Conservation (phyloP, 2,329 filamentous ascomycete species). For the Periconia macrospinosa region DNA sequence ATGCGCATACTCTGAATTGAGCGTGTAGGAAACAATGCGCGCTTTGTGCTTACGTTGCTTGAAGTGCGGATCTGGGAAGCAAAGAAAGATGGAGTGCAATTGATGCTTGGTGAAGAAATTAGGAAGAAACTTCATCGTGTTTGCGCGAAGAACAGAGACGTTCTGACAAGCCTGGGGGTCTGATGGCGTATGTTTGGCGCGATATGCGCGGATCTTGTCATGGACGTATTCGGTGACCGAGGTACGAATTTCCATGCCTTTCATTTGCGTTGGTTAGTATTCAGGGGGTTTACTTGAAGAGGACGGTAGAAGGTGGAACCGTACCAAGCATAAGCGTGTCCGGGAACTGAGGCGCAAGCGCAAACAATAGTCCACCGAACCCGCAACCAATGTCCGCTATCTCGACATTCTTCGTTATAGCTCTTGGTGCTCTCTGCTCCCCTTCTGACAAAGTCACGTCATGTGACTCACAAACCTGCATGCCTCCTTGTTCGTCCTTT, state of each 20-base stretch:
- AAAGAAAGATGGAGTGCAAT: constrained; percentile 91
- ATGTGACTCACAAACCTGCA: constrained; percentile 20
- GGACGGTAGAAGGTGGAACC: constrained; percentile 25
- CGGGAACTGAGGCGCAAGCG: constrained; percentile 78
- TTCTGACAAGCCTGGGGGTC: constrained; percentile 71
- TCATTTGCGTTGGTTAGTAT: not conserved
- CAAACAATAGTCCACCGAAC: constrained; percentile 88
- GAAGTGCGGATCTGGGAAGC: constrained; percentile 98
- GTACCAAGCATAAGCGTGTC: constrained; percentile 79
- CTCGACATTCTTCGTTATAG: constrained; percentile 72
- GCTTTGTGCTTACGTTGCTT: constrained; percentile 97
- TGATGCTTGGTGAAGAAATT: constrained; percentile 88
- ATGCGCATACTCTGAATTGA: constrained; percentile 93
- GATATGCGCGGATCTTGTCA: constrained; percentile 80
- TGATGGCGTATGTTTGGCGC: constrained; percentile 59
- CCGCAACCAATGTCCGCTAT: constrained; percentile 97
- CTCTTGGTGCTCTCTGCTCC: constrained; percentile 15
- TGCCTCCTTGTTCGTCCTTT: constrained; percentile 17
- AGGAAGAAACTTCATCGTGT: constrained; percentile 99
- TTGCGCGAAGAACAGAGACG: constrained; percentile 83
- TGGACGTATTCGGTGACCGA: constrained; percentile 90
- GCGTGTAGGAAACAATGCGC: constrained; percentile 82
- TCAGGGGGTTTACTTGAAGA: not conserved
- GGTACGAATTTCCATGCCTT: constrained; percentile 88
- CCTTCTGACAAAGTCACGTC: constrained; percentile 11